Evolutionary conservation across 805 yeast genomes (phyloP).

Genomic region (Kluyveromyces dobzhanskii): DNA sequence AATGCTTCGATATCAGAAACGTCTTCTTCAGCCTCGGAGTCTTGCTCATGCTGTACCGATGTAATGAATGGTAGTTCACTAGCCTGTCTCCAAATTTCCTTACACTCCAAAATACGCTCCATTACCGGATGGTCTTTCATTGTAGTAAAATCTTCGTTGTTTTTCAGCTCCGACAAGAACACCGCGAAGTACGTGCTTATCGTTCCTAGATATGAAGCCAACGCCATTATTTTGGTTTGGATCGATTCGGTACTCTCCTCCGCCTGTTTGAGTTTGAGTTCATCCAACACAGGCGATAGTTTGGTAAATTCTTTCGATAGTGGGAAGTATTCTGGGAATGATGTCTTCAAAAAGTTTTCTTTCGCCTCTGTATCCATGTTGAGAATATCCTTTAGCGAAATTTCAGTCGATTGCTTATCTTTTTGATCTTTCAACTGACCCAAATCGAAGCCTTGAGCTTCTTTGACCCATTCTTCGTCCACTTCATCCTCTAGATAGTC

Average conservation of each 20-base stretch:
- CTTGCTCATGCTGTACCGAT: conserved; percentile 15
- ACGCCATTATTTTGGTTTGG: conserved; percentile 54
- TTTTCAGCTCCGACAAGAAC: conserved; percentile 46
- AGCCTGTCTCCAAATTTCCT: conserved; percentile 89
- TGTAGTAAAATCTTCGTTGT: conserved; percentile 45
- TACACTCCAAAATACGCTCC: conserved; percentile 72
- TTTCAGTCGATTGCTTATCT: conserved; percentile 22
- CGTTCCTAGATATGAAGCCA: conserved; percentile 72
- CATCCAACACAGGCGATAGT: conserved; percentile 36
- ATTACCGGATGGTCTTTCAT: conserved; percentile 87
- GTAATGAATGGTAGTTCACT: conserved; percentile 37
- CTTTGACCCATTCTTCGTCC: conserved; percentile 65
- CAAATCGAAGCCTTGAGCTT: conserved; percentile 40
- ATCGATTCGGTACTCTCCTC: conserved; percentile 29
- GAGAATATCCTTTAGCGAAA: conserved; percentile 37
- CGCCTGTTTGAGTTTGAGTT: conserved; percentile 22
- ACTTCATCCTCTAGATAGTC: conserved; percentile 70
- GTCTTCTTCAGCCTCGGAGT: conserved; percentile 24
- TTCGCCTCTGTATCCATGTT: conserved; percentile 47
- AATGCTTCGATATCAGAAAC: conserved; percentile 9
- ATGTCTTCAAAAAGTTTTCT: conserved; percentile 43
- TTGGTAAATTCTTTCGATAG: conserved; percentile 51
- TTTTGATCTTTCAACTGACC: conserved; percentile 30
- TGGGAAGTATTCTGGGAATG: conserved; percentile 81
- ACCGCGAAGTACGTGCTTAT: conserved; percentile 73